Evolutionary conservation across 2,329 filamentous ascomycete species (phyloP).

Genomic region (Balansia obtecta): DNA sequence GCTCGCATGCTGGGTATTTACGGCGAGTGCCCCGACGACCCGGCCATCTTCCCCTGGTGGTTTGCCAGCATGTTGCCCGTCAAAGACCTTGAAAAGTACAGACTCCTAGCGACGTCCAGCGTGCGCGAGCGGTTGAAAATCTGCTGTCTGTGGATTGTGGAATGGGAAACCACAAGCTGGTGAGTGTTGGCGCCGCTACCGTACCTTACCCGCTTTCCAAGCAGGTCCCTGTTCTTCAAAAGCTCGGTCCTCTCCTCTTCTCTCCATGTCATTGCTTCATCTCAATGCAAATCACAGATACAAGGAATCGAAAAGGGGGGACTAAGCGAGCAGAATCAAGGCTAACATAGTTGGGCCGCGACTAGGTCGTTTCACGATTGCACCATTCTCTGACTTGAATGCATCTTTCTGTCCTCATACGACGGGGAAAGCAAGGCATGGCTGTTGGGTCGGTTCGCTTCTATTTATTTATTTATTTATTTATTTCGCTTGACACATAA

Average conservation of each 20-base stretch:
- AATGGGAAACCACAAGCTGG: conserved; percentile 60
- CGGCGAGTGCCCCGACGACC: conserved; percentile 64
- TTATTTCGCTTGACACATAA: background rate
- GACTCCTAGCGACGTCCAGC: conserved; percentile 57
- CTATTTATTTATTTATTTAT: background rate
- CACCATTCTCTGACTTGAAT: conserved; percentile 18
- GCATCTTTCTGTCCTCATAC: background rate
- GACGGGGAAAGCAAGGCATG: background rate
- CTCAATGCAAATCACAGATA: background rate
- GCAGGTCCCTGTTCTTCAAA: background rate
- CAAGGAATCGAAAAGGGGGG: background rate
- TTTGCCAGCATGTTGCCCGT: conserved; percentile 73
- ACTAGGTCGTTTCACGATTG: conserved; percentile 19
- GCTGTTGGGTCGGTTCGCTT: background rate
- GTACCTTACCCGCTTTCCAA: background rate
- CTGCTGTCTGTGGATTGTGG: conserved; percentile 64
- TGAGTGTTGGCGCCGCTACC: conserved; percentile 34
- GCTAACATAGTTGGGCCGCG: conserved; percentile 15
- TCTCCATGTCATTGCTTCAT: background rate
- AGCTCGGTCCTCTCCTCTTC: background rate
- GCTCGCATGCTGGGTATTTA: conserved; percentile 61
- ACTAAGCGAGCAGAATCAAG: conserved; percentile 9
- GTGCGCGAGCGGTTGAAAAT: conserved; percentile 76
- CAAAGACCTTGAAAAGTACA: conserved; percentile 66
- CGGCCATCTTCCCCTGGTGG: conserved; percentile 78